Conservation (phyloP, 306 rosid species). For the Heteromeles arbutifolia region DNA sequence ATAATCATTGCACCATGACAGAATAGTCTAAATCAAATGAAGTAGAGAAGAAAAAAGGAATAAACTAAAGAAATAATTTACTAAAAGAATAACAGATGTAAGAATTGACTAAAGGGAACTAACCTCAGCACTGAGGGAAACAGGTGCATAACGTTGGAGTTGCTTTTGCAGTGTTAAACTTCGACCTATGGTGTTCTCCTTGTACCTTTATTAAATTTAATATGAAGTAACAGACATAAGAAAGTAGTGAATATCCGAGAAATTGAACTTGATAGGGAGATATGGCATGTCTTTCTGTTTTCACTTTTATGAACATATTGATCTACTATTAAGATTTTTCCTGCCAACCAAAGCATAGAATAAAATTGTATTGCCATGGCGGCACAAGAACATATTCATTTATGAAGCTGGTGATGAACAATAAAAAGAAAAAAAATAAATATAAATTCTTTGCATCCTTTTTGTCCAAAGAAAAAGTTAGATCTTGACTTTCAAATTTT, state of each 20-base stretch:
- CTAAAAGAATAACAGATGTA: neutral
- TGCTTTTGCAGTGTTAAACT: constrained; percentile 63
- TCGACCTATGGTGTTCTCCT: constrained; percentile 45
- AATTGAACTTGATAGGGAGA: neutral
- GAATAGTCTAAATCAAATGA: neutral
- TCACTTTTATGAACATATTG: neutral
- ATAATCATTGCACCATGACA: neutral
- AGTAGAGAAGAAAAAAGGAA: neutral
- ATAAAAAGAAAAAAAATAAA: neutral
- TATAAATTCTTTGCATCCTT: neutral
- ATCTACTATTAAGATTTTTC: neutral
- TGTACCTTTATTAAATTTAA: constrained; percentile 59
- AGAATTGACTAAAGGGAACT: constrained; percentile 1
- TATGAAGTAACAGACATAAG: constrained; percentile 14
- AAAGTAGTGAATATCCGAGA: constrained; percentile 11
- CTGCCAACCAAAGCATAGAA: neutral
- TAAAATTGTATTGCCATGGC: neutral
- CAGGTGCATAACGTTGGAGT: constrained; percentile 70
- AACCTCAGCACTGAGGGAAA: constrained; percentile 72
- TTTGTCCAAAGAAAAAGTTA: neutral
- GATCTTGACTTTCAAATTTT: neutral
- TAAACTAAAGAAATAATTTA: neutral
- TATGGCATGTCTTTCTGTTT: neutral
- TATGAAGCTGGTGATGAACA: neutral
- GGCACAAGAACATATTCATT: neutral